Conservation (phyloP, 352 stramenopile species). For the Thraustotheca clavata region DNA sequence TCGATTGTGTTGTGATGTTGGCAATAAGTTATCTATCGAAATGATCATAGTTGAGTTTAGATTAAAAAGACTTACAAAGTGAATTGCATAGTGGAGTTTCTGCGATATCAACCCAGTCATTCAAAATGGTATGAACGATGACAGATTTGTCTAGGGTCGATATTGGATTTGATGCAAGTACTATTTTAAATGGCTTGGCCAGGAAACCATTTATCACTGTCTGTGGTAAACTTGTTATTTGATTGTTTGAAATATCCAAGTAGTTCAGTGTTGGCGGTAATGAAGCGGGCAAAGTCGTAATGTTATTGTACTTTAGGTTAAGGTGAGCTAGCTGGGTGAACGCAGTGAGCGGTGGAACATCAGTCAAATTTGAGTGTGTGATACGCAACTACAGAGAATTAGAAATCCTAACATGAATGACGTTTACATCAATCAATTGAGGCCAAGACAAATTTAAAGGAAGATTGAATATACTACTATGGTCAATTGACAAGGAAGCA, state of each 20-base stretch:
- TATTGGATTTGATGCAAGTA: neutral
- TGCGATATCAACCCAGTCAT: neutral
- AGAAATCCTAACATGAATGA: neutral
- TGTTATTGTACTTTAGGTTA: neutral
- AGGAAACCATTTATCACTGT: neutral
- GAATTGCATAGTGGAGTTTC: neutral
- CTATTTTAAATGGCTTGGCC: neutral
- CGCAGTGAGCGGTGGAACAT: neutral
- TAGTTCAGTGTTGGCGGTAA: neutral
- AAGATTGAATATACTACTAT: neutral
- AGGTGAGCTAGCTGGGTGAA: neutral
- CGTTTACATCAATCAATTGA: neutral
- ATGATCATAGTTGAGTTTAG: neutral
- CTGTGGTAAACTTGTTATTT: neutral
- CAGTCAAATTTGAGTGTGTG: neutral
- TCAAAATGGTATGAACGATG: neutral
- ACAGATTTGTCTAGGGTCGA: neutral
- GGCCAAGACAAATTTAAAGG: neutral
- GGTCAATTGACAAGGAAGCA: neutral
- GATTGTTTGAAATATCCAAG: slow-evolving; percentile 6
- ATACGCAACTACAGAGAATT: neutral
- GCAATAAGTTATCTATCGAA: neutral
- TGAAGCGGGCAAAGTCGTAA: neutral
- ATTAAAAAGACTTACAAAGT: neutral
- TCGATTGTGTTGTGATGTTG: neutral